Evolutionary conservation across 148 eudicot species (phyloP).

Genomic region (Camellia granthamiana): DNA sequence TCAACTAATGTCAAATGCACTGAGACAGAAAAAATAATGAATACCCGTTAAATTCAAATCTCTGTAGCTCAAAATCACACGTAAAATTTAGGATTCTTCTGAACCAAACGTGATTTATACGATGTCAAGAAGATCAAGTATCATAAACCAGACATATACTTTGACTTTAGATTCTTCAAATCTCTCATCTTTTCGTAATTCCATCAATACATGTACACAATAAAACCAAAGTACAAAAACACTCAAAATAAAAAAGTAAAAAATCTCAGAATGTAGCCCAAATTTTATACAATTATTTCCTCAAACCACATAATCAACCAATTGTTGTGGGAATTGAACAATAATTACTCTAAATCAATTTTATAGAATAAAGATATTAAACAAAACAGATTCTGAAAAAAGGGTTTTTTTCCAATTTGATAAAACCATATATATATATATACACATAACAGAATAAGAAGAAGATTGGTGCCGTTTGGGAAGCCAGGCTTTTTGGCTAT

Average conservation of each 20-base stretch:
- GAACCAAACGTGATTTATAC: background rate
- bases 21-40: background rate
- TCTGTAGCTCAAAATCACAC: background rate
- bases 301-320: background rate
- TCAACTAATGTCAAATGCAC: background rate
- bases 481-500: too few relatives aligned
- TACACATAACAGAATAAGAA: too few relatives aligned
- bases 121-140: background rate
- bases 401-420: too few relatives aligned
- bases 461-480: too few relatives aligned
- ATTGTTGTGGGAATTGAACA: too few relatives aligned
- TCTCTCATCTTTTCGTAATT: background rate
- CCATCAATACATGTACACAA: background rate
- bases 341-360: too few relatives aligned
- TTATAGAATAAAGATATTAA: too few relatives aligned
- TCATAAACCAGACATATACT: background rate
- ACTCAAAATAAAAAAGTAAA: too few relatives aligned
- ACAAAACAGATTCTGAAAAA: too few relatives aligned
- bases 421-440: too few relatives aligned
- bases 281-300: background rate
- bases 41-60: background rate
- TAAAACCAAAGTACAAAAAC: background rate
- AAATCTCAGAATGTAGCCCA: background rate
- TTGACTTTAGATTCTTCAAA: background rate
- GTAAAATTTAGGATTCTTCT: background rate